Evolutionary conservation across 805 yeast genomes (phyloP), one percentile per base, ranked within the genome.

Genomic region (Hanseniaspora nectarophila): DNA sequence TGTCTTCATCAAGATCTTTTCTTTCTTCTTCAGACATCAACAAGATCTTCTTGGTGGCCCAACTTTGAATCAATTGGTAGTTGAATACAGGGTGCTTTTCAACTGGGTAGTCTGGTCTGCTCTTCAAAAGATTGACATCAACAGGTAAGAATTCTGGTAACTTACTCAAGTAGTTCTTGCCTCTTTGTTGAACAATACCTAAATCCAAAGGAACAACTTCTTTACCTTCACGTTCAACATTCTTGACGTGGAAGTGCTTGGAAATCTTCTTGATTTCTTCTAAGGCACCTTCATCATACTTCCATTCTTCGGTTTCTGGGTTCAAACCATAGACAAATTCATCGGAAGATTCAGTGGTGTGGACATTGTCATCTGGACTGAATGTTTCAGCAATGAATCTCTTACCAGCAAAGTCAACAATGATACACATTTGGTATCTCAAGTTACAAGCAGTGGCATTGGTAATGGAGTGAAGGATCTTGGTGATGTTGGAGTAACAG

Each of bases 311-410:
- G 45, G 77, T 70, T 1, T 68, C 68, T 32, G 71, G 75, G 61
- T 82, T 86, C 31, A 74, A 71, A 18, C 87, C 89, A 43, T 49
- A 49, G 23, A 38, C 44, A 26, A 42, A 18, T 5, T 28, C 33
- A 23, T 50, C 54, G 9, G 18, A 13, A 23, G 20, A 12, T 5
- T 39, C 40, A 26, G 9, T 31, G n/a, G 38, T 45, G 26, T 43
- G 38, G 20, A 40, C 45, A 24, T 38, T 42, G 29, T 38, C 28
- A 21, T 97, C 97, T 15, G 98, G 98, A 42, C 90, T 95, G 12
- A 96, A 95, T 13, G 95, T 85, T 70, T 90, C 97, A 65, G 95
- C 86, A 35, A 90, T 75, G 34, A 90, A 72, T 65, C 97, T 77
- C 60, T 79, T 82, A 56, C 97, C 98, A 62, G 85, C 80, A 68